Evolutionary conservation across 1,284 basidiomycete species (phyloP).

Genomic region (Mycosarcoma mackinlayi): DNA sequence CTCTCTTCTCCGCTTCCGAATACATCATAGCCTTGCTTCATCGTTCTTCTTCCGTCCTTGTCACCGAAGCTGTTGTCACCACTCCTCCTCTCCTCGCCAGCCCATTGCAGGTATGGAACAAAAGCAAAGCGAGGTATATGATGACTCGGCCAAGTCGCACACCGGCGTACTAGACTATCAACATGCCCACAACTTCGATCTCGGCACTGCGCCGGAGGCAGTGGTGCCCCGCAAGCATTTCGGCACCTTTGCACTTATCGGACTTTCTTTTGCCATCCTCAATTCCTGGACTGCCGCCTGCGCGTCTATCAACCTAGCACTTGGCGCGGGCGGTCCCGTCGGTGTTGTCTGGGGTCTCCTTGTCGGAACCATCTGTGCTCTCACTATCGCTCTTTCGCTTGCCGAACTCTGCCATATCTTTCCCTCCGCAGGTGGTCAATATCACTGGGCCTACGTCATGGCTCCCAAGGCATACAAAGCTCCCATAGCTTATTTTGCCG

Average conservation of each 20-base stretch:
- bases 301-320: constrained; percentile 34
- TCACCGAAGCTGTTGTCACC: constrained; percentile 13
- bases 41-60: neutral
- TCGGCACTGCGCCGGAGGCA: neutral
- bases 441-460: constrained; percentile 47
- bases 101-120: constrained; percentile 6
- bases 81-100: neutral
- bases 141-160: constrained; percentile 18
- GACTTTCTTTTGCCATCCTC: constrained; percentile 44
- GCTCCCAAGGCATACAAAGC: constrained; percentile 8
- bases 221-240: constrained; percentile 38
- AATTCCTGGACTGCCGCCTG: constrained; percentile 46
- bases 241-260: constrained; percentile 39
- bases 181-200: constrained; percentile 5
- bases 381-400: constrained; percentile 29
- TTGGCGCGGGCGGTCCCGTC: constrained; percentile 36
- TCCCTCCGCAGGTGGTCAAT: constrained; percentile 40
- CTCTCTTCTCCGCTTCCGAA: too few species aligned
- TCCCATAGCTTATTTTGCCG: constrained; percentile 29
- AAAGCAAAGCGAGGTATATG: constrained; percentile 23
- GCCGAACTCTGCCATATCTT: constrained; percentile 49
- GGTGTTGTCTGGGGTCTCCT: constrained; percentile 34
- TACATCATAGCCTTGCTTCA: neutral
- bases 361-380: constrained; percentile 31
- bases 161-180: constrained; percentile 13